phyloP scores from a whole-genome alignment of 331 rosid species.

The Pyrus hybrid region DNA sequence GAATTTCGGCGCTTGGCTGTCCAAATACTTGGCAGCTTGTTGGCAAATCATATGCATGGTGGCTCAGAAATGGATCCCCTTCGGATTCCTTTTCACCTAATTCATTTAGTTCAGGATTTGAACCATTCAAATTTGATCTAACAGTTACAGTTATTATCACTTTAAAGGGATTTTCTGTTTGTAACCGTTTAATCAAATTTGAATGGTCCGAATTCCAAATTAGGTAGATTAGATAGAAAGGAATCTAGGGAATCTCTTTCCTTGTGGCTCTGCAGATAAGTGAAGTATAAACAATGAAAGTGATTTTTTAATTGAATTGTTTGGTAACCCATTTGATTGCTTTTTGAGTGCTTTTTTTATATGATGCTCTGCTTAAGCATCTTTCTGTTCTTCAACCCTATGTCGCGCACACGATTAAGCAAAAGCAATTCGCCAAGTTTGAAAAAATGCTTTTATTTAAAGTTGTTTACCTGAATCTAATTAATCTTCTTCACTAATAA shows the following conservation, averaged over 20 bases:
- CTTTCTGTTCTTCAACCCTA: background rate
- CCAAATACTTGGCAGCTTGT: conserved; percentile 3
- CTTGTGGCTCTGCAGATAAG: background rate
- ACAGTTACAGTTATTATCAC: too few species aligned
- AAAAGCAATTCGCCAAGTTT: background rate
- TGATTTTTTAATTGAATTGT: background rate
- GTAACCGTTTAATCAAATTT: too few species aligned
- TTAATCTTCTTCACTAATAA: background rate
- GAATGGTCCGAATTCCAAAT: too few species aligned
- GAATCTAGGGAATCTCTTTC: too few species aligned
- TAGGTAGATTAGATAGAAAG: too few species aligned
- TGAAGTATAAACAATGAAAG: background rate
- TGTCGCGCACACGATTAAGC: too few species aligned
- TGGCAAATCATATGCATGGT: background rate
- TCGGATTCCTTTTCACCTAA: too few species aligned
- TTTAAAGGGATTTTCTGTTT: too few species aligned
- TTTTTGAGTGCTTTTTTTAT: background rate
- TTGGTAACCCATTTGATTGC: background rate
- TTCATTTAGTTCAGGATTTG: too few species aligned
- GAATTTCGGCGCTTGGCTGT: conserved; percentile 42
- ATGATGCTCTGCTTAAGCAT: background rate
- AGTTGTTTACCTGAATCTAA: background rate
- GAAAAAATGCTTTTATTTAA: background rate
- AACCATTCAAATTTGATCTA: too few species aligned
- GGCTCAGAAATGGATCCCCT: too few species aligned